Conservation (phyloP, 1,139 yeast species). For the Lodderomyces margitis region DNA sequence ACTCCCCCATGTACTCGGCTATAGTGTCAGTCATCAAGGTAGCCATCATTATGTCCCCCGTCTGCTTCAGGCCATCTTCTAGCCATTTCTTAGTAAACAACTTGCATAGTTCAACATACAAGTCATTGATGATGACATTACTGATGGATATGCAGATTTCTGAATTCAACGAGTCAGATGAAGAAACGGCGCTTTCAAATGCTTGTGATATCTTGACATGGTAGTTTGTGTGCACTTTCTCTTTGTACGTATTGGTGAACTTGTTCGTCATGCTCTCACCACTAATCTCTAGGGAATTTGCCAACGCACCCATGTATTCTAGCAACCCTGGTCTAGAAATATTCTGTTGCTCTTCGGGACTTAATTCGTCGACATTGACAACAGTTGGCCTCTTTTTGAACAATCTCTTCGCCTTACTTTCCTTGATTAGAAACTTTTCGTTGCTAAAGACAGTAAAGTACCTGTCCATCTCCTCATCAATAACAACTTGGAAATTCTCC, state of each 20-base stretch:
- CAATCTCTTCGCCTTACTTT: slow-evolving; percentile 44
- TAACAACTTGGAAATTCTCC: slow-evolving; percentile 53
- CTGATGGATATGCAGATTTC: slow-evolving; percentile 63
- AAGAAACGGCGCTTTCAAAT: slow-evolving; percentile 65
- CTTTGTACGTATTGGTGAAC: slow-evolving; percentile 61
- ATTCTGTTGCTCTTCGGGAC: slow-evolving; percentile 46
- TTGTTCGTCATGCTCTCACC: slow-evolving; percentile 81
- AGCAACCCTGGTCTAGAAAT: slow-evolving; percentile 73
- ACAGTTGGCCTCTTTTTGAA: slow-evolving; percentile 32
- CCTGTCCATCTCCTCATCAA: slow-evolving; percentile 55
- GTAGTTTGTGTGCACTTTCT: slow-evolving; percentile 65
- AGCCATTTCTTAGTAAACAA: slow-evolving; percentile 46
- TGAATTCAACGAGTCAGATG: slow-evolving; percentile 75
- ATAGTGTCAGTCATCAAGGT: slow-evolving; percentile 63
- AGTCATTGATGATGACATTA: slow-evolving; percentile 69
- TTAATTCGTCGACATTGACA: slow-evolving; percentile 41
- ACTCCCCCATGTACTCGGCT: slow-evolving; percentile 71
- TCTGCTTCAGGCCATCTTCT: slow-evolving; percentile 42
- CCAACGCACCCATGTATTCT: slow-evolving; percentile 80
- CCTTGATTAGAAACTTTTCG: slow-evolving; percentile 37
- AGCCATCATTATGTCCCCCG: slow-evolving; percentile 42
- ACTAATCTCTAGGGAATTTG: slow-evolving; percentile 80
- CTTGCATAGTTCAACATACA: slow-evolving; percentile 42
- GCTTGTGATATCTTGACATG: slow-evolving; percentile 53
- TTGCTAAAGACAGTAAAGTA: slow-evolving; percentile 46